phyloP scores from a whole-genome alignment of 2,329 filamentous ascomycete species.

The Botrytis sinoallii region DNA sequence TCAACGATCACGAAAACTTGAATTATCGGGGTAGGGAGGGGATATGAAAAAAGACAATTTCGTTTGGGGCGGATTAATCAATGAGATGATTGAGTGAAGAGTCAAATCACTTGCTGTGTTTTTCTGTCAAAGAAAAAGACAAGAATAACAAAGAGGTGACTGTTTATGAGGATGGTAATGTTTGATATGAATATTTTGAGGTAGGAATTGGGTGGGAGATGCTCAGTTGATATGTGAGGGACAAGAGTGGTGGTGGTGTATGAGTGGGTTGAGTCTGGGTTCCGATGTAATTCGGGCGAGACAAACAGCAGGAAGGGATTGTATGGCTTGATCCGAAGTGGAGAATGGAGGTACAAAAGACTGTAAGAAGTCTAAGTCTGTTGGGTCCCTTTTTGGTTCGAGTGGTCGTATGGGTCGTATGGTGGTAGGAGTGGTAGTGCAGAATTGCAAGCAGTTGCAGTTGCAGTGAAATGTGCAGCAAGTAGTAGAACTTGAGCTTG shows the following conservation, averaged over 20 bases:
- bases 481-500: constrained; percentile 12
- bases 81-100: constrained; percentile 7
- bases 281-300: constrained; percentile 18
- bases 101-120: constrained; percentile 7
- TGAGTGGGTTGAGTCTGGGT: constrained; percentile 14
- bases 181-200: constrained; percentile 11
- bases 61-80: constrained; percentile 20
- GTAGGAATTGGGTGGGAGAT: constrained; percentile 13
- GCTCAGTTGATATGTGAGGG: constrained; percentile 21
- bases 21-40: constrained; percentile 31
- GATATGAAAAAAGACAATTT: constrained; percentile 21
- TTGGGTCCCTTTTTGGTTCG: constrained; percentile 14
- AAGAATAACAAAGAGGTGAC: constrained; percentile 5
- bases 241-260: constrained; percentile 13
- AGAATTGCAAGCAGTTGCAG: constrained; percentile 10
- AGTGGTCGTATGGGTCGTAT: constrained; percentile 16
- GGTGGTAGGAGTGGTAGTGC: constrained; percentile 17
- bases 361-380: constrained; percentile 17
- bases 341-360: constrained; percentile 15
- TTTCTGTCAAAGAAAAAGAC: constrained; percentile 18
- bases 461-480: constrained; percentile 10
- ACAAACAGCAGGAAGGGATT: constrained; percentile 18
- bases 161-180: constrained; percentile 15
- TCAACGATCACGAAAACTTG: constrained; percentile 21
- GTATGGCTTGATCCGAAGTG: constrained; percentile 16